These are phyloP conservation scores for Parasarocladium wereldwijsianum DNA, from an alignment of 2,329 filamentous ascomycete species.

Conservation along the genomic window DNA sequence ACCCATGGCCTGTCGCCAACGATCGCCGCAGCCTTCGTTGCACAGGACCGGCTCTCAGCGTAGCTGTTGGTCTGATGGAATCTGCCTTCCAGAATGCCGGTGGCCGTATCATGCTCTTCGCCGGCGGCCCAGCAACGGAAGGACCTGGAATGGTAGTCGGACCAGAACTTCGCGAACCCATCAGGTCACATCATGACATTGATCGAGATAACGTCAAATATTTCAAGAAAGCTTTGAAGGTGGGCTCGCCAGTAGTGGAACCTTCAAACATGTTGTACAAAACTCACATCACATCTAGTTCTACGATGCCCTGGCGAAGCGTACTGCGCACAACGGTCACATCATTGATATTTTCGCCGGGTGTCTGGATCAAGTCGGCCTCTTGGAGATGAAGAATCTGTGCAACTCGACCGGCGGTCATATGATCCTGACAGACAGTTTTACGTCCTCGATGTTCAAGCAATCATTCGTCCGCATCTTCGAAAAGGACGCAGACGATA, in stretches of 20 bases:
- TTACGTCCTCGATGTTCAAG: constrained; percentile 98
- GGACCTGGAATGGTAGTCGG: constrained; percentile 95
- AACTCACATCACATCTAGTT: constrained; percentile 38
- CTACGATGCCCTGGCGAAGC: constrained; percentile 87
- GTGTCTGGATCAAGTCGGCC: constrained; percentile 90
- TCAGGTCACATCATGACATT: constrained; percentile 96
- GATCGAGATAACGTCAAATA: constrained; percentile 98
- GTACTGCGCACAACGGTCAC: constrained; percentile 90
- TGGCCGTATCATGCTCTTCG: constrained; percentile 92
- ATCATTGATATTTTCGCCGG: constrained; percentile 97
- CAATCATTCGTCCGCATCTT: constrained; percentile 96
- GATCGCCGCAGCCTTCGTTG: constrained; percentile 84
- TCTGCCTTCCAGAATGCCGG: constrained; percentile 92
- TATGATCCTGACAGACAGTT: constrained; percentile 96
- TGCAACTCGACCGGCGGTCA: constrained; percentile 94
- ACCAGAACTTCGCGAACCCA: constrained; percentile 87
- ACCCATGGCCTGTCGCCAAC: constrained; percentile 93
- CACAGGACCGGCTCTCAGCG: constrained; percentile 90
- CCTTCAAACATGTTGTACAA: background rate
- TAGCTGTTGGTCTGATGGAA: constrained; percentile 84
- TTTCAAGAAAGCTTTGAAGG: constrained; percentile 97
- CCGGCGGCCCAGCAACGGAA: constrained; percentile 87
- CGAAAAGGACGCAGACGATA: constrained; percentile 90
- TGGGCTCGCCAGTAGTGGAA: constrained; percentile 20
- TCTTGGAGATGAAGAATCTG: constrained; percentile 95